phyloP scores from a whole-genome alignment of 345 rosid genomes.

The Bruguiera parviflora region DNA sequence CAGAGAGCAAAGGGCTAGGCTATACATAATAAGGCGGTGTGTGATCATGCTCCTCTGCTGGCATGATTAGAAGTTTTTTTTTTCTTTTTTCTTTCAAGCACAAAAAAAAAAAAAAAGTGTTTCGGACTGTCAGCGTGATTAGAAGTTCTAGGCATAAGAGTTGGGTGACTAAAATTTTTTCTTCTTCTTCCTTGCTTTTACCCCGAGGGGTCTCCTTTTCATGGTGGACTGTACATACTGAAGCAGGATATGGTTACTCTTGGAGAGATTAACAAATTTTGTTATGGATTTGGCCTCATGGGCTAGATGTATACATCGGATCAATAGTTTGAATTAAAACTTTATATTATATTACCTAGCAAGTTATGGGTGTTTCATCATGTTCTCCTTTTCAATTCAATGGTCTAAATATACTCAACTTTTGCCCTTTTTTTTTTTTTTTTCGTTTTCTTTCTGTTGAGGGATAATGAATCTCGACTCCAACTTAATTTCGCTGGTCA shows the following conservation, averaged over 20 bases:
- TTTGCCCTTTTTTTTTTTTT: too few relatives aligned
- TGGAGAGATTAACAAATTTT: constrained; percentile 14
- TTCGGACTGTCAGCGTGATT: not conserved
- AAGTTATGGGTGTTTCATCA: not conserved
- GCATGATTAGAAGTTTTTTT: constrained; percentile 46
- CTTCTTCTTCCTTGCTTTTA: not conserved
- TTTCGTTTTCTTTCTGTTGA: too few relatives aligned
- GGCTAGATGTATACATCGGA: not conserved
- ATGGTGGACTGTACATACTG: constrained; percentile 43
- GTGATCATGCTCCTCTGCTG: constrained; percentile 83
- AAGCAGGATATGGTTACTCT: not conserved
- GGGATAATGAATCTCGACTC: too few relatives aligned
- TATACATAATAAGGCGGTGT: constrained; percentile 80
- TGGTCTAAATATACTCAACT: not conserved
- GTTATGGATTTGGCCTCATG: constrained; percentile 18
- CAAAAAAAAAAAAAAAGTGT: too few relatives aligned
- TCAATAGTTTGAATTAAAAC: not conserved
- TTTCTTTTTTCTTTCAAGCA: too few relatives aligned
- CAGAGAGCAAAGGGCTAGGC: constrained; percentile 77
- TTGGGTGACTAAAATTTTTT: too few relatives aligned
- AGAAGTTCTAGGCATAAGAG: not conserved
- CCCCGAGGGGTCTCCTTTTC: not conserved
- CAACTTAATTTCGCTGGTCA: too few relatives aligned
- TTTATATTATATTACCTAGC: not conserved
- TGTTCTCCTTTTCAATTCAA: not conserved